Conservation (phyloP, 148 eudicot genomes). For the Nepenthes gracilis region DNA sequence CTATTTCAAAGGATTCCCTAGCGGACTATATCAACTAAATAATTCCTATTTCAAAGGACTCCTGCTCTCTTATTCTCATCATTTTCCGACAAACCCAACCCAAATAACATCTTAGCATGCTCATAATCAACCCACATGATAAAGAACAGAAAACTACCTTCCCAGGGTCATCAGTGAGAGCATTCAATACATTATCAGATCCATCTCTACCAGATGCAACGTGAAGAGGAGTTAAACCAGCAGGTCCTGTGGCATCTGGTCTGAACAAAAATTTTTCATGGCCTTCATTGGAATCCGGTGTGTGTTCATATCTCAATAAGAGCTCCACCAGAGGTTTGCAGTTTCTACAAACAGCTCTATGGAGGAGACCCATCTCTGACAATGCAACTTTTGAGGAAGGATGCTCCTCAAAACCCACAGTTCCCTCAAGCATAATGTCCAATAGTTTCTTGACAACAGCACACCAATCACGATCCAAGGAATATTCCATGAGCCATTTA, state of each 20-base stretch:
- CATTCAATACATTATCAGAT: slow-evolving; percentile 59
- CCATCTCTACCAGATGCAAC: slow-evolving; percentile 70
- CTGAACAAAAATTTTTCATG: slow-evolving; percentile 30
- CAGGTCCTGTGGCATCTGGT: slow-evolving; percentile 72
- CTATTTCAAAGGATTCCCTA: too few species aligned
- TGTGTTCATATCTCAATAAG: slow-evolving; percentile 18
- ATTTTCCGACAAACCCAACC: too few species aligned
- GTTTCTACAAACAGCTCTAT: slow-evolving; percentile 62
- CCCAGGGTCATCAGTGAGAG: slow-evolving; percentile 77
- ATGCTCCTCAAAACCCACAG: slow-evolving; percentile 38
- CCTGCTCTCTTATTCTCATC: too few species aligned
- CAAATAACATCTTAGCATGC: too few species aligned
- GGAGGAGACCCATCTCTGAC: slow-evolving; percentile 59
- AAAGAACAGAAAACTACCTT: slow-evolving; percentile 21
- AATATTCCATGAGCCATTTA: slow-evolving; percentile 64
- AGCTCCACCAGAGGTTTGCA: slow-evolving; percentile 57
- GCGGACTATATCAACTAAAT: too few species aligned
- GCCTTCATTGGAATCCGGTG: slow-evolving; percentile 5
- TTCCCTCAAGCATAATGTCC: slow-evolving; percentile 38
- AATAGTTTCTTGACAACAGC: slow-evolving; percentile 68
- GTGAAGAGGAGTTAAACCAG: slow-evolving; percentile 86
- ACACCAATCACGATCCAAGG: slow-evolving; percentile 81
- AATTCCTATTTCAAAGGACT: too few species aligned
- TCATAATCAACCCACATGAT: too few species aligned
- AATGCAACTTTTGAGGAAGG: slow-evolving; percentile 33